Evolutionary conservation across 1,139 yeast genomes (phyloP).

Genomic region (Lodderomyces elongisporus): DNA sequence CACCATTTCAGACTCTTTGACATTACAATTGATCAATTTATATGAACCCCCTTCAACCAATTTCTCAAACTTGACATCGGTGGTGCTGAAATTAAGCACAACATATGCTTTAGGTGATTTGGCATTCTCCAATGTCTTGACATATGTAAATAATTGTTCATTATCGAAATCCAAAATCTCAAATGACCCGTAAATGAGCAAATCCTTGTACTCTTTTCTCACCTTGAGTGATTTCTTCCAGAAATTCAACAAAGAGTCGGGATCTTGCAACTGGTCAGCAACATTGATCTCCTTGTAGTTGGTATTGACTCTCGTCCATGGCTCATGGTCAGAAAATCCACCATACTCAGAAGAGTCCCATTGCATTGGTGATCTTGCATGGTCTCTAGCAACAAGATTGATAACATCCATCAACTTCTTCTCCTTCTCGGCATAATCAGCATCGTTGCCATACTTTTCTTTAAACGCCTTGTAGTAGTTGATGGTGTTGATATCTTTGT

Average conservation of each 20-base stretch:
- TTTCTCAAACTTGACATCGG: slow-evolving; percentile 25
- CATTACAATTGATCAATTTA: slow-evolving; percentile 28
- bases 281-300: slow-evolving; percentile 48
- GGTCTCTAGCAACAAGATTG: slow-evolving; percentile 44
- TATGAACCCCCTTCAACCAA: slow-evolving; percentile 24
- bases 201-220: slow-evolving; percentile 43
- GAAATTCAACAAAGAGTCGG: slow-evolving; percentile 42
- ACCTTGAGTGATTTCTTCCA: slow-evolving; percentile 39
- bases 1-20: slow-evolving; percentile 13
- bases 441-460: slow-evolving; percentile 25
- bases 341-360: slow-evolving; percentile 44
- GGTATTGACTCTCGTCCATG: slow-evolving; percentile 55
- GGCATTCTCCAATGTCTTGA: slow-evolving; percentile 21
- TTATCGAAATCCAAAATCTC: slow-evolving; percentile 37
- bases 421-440: slow-evolving; percentile 23
- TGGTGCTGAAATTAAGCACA: slow-evolving; percentile 42
- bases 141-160: slow-evolving; percentile 32
- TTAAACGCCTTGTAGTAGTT: slow-evolving; percentile 37
- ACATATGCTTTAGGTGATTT: slow-evolving; percentile 27
- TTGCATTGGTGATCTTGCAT: slow-evolving; percentile 57
- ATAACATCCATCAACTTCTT: slow-evolving; percentile 28
- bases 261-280: slow-evolving; percentile 41
- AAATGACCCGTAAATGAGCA: slow-evolving; percentile 46
- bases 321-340: slow-evolving; percentile 47
- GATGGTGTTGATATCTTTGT: slow-evolving; percentile 45